Conservation (phyloP, 2,329 filamentous ascomycete species). For the Paecilomyces dactylethromorphus region DNA sequence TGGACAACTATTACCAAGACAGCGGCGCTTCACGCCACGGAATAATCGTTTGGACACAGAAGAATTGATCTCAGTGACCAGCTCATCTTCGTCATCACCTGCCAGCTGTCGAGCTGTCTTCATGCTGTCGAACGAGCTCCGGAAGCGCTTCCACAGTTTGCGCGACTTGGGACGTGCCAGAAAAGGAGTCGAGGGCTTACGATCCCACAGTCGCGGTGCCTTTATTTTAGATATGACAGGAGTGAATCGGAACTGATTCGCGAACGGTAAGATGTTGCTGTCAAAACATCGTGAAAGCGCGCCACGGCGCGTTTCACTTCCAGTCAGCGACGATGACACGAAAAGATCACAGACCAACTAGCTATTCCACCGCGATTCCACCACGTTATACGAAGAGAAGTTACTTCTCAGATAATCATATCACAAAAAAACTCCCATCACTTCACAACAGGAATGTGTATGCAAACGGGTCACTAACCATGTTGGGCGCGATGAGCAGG, state of each 20-base stretch:
- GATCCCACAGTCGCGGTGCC: constrained; percentile 38
- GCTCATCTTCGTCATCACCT: constrained; percentile 12
- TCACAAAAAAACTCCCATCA: background rate
- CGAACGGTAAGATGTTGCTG: constrained; percentile 10
- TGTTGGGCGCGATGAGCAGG: background rate
- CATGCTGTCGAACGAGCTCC: constrained; percentile 28
- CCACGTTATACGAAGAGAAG: background rate
- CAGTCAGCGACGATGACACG: constrained; percentile 1
- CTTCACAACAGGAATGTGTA: background rate
- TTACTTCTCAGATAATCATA: background rate
- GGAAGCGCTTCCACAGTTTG: constrained; percentile 42
- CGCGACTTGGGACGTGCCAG: constrained; percentile 32
- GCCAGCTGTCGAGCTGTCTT: constrained; percentile 13
- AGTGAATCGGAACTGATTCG: constrained; percentile 34
- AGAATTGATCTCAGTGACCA: constrained; percentile 27
- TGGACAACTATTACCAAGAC: constrained; percentile 15
- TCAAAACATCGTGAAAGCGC: background rate
- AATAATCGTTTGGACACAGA: constrained; percentile 18
- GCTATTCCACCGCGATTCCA: background rate
- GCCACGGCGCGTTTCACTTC: background rate
- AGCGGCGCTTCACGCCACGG: constrained; percentile 31
- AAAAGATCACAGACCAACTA: background rate
- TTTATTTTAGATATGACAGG: constrained; percentile 28
- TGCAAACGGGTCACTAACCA: background rate
- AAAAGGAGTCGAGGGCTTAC: constrained; percentile 37